Conservation (phyloP, 371 early-diverging fungal genomes). For the Syncephalis plumigaleata region DNA sequence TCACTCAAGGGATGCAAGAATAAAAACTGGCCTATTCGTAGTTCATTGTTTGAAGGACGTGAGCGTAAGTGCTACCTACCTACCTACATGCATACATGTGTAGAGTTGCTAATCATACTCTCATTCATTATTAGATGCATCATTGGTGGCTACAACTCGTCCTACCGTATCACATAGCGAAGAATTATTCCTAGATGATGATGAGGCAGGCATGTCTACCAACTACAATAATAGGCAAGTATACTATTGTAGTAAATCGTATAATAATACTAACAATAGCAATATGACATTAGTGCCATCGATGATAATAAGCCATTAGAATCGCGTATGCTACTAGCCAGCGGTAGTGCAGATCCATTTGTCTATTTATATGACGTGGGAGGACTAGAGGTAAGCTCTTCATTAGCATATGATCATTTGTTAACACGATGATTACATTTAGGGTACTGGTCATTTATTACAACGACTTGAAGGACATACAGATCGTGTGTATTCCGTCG, state of each 20-base stretch:
- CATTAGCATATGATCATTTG: background rate
- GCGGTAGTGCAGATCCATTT: conserved; percentile 75
- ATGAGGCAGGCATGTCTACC: too few relatives aligned
- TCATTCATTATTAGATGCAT: background rate
- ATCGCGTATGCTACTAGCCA: conserved; percentile 43
- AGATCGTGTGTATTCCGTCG: conserved; percentile 67
- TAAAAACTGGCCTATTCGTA: conserved; percentile 80
- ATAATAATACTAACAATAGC: too few relatives aligned
- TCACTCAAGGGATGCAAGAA: conserved; percentile 70
- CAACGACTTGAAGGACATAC: conserved; percentile 74
- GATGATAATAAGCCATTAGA: too few relatives aligned
- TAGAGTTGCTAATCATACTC: too few relatives aligned
- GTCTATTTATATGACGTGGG: conserved; percentile 66
- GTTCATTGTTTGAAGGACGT: conserved; percentile 52
- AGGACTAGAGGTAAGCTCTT: conserved; percentile 19
- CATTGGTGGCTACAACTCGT: too few relatives aligned
- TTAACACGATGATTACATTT: background rate
- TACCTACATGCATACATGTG: background rate
- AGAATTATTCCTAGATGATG: too few relatives aligned
- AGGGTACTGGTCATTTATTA: conserved; percentile 49
- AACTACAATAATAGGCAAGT: too few relatives aligned
- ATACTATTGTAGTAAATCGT: too few relatives aligned
- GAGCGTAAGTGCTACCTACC: conserved; percentile 33
- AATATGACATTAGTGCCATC: too few relatives aligned
- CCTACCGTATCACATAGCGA: too few relatives aligned